Conservation (phyloP, 768 basidiomycete genomes). For the Podaxis rugospora region DNA sequence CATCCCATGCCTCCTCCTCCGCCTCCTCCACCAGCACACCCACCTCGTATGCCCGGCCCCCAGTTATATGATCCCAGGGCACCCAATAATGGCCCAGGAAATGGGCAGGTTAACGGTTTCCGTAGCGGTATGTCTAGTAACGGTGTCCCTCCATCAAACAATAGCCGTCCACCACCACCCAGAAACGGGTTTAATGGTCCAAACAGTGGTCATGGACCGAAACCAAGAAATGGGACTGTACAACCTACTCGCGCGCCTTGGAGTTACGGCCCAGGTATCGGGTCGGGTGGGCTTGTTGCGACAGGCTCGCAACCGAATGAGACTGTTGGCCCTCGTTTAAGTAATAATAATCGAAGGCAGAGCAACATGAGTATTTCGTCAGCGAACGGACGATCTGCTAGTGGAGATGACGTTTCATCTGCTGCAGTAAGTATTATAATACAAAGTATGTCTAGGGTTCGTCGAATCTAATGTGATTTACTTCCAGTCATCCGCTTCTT, state of each 20-base stretch:
- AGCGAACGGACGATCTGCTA: slow-evolving; percentile 53
- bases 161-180: slow-evolving; percentile 22
- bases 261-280: slow-evolving; percentile 66
- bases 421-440: slow-evolving; percentile 54
- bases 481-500: slow-evolving; percentile 68
- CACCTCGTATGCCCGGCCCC: slow-evolving; percentile 1
- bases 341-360: slow-evolving; percentile 41
- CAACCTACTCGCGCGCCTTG: slow-evolving; percentile 47
- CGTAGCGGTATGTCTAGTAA: slow-evolving; percentile 17
- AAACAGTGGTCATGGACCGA: slow-evolving; percentile 27
- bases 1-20: slow-evolving; percentile 16
- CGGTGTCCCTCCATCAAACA: slow-evolving; percentile 24
- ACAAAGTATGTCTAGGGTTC: slow-evolving; percentile 1
- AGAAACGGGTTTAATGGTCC: slow-evolving; percentile 17
- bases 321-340: slow-evolving; percentile 64
- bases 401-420: slow-evolving; percentile 72
- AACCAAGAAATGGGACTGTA: slow-evolving; percentile 27
- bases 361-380: slow-evolving; percentile 48
- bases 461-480: slow-evolving; percentile 6
- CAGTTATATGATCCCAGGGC: slow-evolving; percentile 1
- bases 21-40: slow-evolving; percentile 14
- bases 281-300: slow-evolving; percentile 39
- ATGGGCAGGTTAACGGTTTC: slow-evolving; percentile 17
- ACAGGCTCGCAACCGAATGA: slow-evolving; percentile 33
- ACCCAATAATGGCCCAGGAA: slow-evolving; percentile 18